These are phyloP conservation scores for Cyamopsis tetragonoloba DNA, from an alignment of 306 rosid genomes.

Conservation along the genomic window DNA sequence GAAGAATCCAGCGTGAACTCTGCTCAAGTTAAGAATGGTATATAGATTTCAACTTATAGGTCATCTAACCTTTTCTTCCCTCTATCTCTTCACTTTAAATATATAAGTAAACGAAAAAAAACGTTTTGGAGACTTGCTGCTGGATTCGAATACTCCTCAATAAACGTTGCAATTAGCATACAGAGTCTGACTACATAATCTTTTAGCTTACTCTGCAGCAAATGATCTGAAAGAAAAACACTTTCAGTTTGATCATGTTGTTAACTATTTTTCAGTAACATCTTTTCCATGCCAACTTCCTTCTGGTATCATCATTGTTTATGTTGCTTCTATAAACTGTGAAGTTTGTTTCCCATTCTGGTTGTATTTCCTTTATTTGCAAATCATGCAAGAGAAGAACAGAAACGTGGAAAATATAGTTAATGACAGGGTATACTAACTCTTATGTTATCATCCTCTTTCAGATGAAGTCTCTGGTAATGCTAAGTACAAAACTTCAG, in stretches of 20 bases:
- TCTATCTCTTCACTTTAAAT: neutral
- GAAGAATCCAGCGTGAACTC: slow-evolving; percentile 27
- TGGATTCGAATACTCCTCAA: neutral
- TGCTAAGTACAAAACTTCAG: slow-evolving; percentile 27
- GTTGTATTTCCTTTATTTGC: neutral
- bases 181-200: neutral
- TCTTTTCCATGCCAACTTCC: neutral
- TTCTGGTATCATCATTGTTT: neutral
- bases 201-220: neutral
- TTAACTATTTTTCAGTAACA: neutral
- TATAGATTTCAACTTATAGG: neutral
- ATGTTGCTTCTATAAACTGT: neutral
- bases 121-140: neutral
- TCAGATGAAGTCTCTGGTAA: slow-evolving; percentile 35
- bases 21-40: slow-evolving; percentile 42
- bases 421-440: neutral
- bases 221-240: neutral
- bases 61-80: neutral
- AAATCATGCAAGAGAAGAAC: neutral
- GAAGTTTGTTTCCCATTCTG: neutral
- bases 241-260: neutral
- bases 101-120: too few relatives aligned
- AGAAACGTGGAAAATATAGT: neutral
- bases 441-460: slow-evolving; percentile 3
- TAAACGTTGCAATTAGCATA: neutral